phyloP scores from a whole-genome alignment of 805 yeast species.

The Yamadazyma nakazawae region DNA sequence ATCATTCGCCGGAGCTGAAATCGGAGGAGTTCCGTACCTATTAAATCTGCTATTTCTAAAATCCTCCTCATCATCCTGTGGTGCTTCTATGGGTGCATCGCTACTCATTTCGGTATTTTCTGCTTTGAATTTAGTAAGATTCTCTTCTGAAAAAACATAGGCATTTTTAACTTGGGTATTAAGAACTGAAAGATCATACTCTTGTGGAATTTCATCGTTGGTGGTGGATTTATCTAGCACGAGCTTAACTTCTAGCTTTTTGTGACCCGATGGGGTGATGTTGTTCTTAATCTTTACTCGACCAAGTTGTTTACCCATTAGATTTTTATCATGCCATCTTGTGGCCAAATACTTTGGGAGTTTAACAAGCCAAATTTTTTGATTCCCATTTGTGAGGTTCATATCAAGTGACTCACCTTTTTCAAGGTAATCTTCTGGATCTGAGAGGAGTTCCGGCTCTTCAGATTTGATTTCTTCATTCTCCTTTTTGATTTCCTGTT shows the following conservation, averaged over 20 bases:
- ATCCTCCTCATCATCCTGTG: slow-evolving; percentile 9
- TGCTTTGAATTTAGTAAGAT: slow-evolving; percentile 58
- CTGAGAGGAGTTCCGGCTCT: slow-evolving; percentile 37
- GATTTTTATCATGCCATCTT: slow-evolving; percentile 63
- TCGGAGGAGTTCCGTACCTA: slow-evolving; percentile 17
- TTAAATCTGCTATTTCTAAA: slow-evolving; percentile 5
- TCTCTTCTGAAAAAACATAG: slow-evolving; percentile 84
- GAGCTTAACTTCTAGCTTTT: slow-evolving; percentile 50
- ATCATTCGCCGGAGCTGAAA: slow-evolving; percentile 4
- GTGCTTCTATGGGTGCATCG: slow-evolving; percentile 11
- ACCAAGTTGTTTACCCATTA: slow-evolving; percentile 74
- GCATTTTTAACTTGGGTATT: slow-evolving; percentile 82
- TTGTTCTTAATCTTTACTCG: slow-evolving; percentile 68
- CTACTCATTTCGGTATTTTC: slow-evolving; percentile 20
- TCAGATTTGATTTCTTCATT: slow-evolving; percentile 14
- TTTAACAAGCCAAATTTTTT: slow-evolving; percentile 89
- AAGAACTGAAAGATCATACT: slow-evolving; percentile 74
- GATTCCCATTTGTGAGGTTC: slow-evolving; percentile 56
- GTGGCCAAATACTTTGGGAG: slow-evolving; percentile 85
- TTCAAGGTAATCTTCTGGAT: slow-evolving; percentile 45
- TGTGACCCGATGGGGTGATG: slow-evolving; percentile 18
- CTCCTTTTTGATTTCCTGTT: slow-evolving; percentile 13
- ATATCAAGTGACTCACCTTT: slow-evolving; percentile 74
- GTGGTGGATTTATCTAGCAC: slow-evolving; percentile 38
- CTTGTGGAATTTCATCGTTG: slow-evolving; percentile 60